Conservation (phyloP, 106 monocot species). For the Chionographis japonica region DNA sequence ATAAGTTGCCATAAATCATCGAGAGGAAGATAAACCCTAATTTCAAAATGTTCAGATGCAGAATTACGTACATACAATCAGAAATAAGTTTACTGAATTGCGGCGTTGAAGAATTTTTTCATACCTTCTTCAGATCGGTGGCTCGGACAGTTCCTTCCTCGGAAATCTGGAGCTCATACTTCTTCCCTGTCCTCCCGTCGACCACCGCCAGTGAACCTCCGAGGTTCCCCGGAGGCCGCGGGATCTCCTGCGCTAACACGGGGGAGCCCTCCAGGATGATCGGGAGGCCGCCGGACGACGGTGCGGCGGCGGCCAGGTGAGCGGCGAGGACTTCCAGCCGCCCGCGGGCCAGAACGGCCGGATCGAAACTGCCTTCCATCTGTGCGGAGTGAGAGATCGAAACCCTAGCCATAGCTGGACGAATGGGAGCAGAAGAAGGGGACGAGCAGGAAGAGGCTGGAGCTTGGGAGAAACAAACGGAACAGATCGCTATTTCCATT, state of each 20-base stretch:
- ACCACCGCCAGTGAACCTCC: slow-evolving; percentile 58
- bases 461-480: too few species aligned
- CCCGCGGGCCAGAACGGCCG: slow-evolving; percentile 29
- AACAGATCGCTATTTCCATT: too few species aligned
- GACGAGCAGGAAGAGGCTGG: too few species aligned
- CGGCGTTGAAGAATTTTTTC: too few species aligned
- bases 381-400: background rate
- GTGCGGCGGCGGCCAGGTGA: slow-evolving; percentile 35
- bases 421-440: background rate
- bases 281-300: background rate
- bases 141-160: slow-evolving; percentile 85
- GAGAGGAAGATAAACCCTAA: too few species aligned
- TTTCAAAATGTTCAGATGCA: too few species aligned
- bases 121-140: slow-evolving; percentile 84
- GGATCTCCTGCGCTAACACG: slow-evolving; percentile 24
- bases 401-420: background rate
- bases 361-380: slow-evolving; percentile 28
- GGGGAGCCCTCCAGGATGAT: slow-evolving; percentile 44
- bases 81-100: background rate
- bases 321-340: slow-evolving; percentile 74
- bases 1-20: too few species aligned
- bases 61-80: too few species aligned
- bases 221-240: slow-evolving; percentile 20
- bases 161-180: slow-evolving; percentile 62
- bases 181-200: slow-evolving; percentile 78